Conservation (phyloP, 2,329 filamentous ascomycete species). For the Alternaria tenuissima region DNA sequence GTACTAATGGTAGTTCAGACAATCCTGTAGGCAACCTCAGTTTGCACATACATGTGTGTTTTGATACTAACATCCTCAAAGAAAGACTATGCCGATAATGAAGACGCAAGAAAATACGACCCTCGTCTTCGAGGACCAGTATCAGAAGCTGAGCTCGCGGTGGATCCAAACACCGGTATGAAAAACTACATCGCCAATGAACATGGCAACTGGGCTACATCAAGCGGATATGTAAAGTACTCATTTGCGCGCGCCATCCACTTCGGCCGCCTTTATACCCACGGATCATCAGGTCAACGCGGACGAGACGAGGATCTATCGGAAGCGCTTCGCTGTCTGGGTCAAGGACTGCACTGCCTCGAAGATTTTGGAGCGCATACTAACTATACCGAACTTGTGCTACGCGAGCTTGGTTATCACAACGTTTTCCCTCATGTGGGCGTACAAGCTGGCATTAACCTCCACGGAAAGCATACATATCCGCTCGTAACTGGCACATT, state of each 20-base stretch:
- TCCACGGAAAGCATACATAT: constrained; percentile 58
- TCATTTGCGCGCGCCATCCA: constrained; percentile 59
- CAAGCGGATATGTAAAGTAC: constrained; percentile 76
- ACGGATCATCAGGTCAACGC: constrained; percentile 52
- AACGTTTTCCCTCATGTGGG: constrained; percentile 64
- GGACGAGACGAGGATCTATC: constrained; percentile 56
- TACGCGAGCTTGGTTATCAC: constrained; percentile 60
- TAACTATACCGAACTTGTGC: constrained; percentile 63
- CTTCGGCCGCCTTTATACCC: constrained; percentile 58
- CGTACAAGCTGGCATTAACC: constrained; percentile 54
- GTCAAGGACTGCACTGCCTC: constrained; percentile 62
- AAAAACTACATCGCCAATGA: constrained; percentile 99
- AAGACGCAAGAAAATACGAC: constrained; percentile 85
- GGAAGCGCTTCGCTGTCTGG: constrained; percentile 60
- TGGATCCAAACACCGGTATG: constrained; percentile 69
- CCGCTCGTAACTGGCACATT: constrained; percentile 65
- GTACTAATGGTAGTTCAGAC: constrained; percentile 26
- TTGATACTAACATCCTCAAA: constrained; percentile 4
- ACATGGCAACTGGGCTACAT: constrained; percentile 85
- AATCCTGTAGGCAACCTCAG: constrained; percentile 28
- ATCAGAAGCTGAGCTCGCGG: constrained; percentile 53
- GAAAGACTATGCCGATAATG: constrained; percentile 65
- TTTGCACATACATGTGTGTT: background rate
- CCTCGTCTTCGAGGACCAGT: constrained; percentile 82
- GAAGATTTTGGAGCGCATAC: constrained; percentile 65